Conservation (phyloP, 2,329 filamentous ascomycete species). For the Ascochyta viciae-villosae region DNA sequence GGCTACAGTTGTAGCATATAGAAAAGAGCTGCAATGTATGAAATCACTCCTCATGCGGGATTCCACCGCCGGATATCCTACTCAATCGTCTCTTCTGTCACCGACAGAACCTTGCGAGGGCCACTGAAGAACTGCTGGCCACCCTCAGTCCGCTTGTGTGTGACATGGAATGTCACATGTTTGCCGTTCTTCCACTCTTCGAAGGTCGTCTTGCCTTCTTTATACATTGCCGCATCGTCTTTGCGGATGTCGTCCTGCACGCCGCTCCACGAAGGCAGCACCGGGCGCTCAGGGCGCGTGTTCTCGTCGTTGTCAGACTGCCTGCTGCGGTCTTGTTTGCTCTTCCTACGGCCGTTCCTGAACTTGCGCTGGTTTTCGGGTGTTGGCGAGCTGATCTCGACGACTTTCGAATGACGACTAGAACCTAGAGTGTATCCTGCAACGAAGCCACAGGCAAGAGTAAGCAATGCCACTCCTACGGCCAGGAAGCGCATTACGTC, state of each 20-base stretch:
- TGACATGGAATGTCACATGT: slow-evolving; percentile 13
- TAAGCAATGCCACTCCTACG: not conserved
- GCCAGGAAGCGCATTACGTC: not conserved
- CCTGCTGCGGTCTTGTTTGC: slow-evolving; percentile 1
- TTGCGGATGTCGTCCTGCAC: slow-evolving; percentile 8
- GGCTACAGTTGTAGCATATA: not conserved
- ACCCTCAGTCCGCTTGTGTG: slow-evolving; percentile 9
- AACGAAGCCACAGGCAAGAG: slow-evolving; percentile 1
- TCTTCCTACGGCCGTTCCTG: not conserved
- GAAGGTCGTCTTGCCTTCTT: not conserved
- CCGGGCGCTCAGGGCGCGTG: slow-evolving; percentile 1
- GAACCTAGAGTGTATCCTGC: slow-evolving; percentile 3
- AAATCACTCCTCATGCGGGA: not conserved
- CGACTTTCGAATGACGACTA: not conserved
- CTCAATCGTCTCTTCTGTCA: slow-evolving; percentile 8
- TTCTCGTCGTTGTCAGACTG: not conserved
- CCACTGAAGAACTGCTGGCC: not conserved
- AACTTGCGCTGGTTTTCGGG: not conserved
- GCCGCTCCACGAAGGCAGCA: slow-evolving; percentile 12
- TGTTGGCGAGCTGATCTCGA: not conserved
- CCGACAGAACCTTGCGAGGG: slow-evolving; percentile 7
- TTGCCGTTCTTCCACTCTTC: slow-evolving; percentile 4
- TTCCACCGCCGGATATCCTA: not conserved
- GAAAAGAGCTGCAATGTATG: not conserved
- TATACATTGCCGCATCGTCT: slow-evolving; percentile 5